Evolutionary conservation across 768 basidiomycete species (phyloP), one percentile per base, ranked within the genome.

Genomic region (Kwoniella pini): DNA sequence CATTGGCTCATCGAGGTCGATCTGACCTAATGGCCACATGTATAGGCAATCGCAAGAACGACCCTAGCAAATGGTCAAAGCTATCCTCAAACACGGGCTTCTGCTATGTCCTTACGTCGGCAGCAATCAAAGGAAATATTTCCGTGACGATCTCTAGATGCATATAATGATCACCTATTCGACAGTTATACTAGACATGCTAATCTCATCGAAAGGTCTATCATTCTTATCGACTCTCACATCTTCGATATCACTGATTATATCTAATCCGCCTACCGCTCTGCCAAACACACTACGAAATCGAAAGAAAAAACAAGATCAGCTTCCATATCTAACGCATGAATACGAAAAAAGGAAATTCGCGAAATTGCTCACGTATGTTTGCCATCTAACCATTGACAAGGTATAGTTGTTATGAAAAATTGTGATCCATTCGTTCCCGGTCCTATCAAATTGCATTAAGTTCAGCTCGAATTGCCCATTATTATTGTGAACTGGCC

Each of bases 361-460:
- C 9, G 33, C 33, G 40, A n/a, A 4, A 10, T 12, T 11, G 71
- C 79, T 63, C 54, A 80, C 79, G 79, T 79, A 65, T 81, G 80
- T 67, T 81, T 81, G 63, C 76, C 74, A 53, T 96, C 91, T 63
- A 95, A 80, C 91, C 91, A 95, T 6, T 92, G 90, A 7, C 90
- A 91, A 6, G 93, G 88, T 2, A 87, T 93, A 4, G 93, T 96
- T 7, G 94, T 97, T 76, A 98, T 91, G 81, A 97, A 99, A 82
- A 97, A 99, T 74, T 99, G 95, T 1, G 90, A 93, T 0, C 93
- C 95, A 75, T 97, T 97, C 33, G 94, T 96, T 44, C 80, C 81
- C 6, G 90, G 87, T 3, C 93, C 94, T 4, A 89, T 90, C 9
- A 27, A 17, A n/a, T n/a, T 26, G 17, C 11, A 71, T 33, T 36